Base-by-base conservation (phyloP, 495 filamentous ascomycete species). In the Penicillium arizonense region DNA sequence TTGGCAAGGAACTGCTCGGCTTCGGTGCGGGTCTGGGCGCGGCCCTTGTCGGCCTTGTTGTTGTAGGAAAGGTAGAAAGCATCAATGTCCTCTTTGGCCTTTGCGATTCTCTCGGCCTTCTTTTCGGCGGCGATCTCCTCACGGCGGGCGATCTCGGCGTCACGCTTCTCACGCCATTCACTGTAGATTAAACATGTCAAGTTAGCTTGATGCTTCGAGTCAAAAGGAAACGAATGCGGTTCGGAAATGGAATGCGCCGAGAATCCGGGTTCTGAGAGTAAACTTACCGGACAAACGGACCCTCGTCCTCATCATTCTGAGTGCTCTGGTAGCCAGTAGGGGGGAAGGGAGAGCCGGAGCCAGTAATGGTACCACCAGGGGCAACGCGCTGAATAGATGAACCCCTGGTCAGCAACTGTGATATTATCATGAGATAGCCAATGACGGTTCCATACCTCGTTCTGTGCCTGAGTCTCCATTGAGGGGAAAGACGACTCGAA, bases 11-110 rank as follows among this genome's bases (percentile, higher is more conserved):
- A 97, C 57, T 97, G 85, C 67, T 97, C 92, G n/a, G 92, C 94
- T 58, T 97, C 95, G 59, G 85, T 81, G 54, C 87, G 80, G 30
- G 95, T 91, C 75, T 92, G 87, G 36, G 85, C 80, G 56, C 96
- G 84, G 50, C 72, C 79, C 80, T 97, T 97, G 60, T 97, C 94
- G 62, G 91, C 89, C 76, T 96, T 96, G 65, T 86, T 86, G 75
- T 96, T 96, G 81, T 99, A 99, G 68, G 96, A 96, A 68, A 96
- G 91, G 77, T 99, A 99, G 78, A 99, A 99, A 62, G 96, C 95
- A 62, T 99, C 94, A 52, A 97, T 92, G 67, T 91, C 88, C 59
- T 88, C 78, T 53, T 87, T 90, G 34, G 95, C 95, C 56, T 89
- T 89, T 68, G 86, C 82, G 63, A 96, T 73, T 7, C 90, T 96